Evolutionary conservation across 2,329 filamentous ascomycete species (phyloP), one percentile per base, ranked within the genome.

Genomic region (Colletotrichum echinochloae): DNA sequence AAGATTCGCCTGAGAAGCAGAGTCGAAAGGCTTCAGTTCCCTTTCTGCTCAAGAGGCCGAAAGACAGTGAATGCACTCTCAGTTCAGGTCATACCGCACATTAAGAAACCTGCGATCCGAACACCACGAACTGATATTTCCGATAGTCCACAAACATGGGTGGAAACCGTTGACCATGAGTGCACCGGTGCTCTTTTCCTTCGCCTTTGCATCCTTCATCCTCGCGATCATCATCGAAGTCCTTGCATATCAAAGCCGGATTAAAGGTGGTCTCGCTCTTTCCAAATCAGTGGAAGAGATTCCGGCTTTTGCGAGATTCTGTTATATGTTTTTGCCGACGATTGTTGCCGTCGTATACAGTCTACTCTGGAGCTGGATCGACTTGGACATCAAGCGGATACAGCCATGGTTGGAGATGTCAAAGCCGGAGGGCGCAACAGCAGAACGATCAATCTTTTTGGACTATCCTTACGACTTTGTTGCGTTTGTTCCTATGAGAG

Each of bases 341-440:
- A 79, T 90, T 0, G 60, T 89, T 0, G 84, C 88, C 0, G 84
- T 90, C 0, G 8, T 87, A 0, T 90, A 88, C 71, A 87, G 87
- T 48, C 80, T 90, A 1, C 55, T 85, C 0, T 91, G 88, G 88
- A 83, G 81, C 3, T 89, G 88, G 87, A 81, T 90, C 0, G 89
- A 91, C 60, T 75, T 91, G 0, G 87, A 91, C 44, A 79, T 83
- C 0, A 89, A 89, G 68, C 74, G 89, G 0, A 79, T 91, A 54
- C 88, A 91, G 41, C 89, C 89, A 0, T 91, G 85, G 80, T 84
- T 89, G 14, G 87, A 90, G 28, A 65, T 91, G 0, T 89, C 87
- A 0, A 84, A 82, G 12, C 18, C 73, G 0, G 73, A 75, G 0
- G 88, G 88, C 0, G 85, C 85, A 0, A 73, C 73, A 0, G 87